Conservation (phyloP, 2,329 filamentous ascomycete genomes). For the Aspergillus intermedius region DNA sequence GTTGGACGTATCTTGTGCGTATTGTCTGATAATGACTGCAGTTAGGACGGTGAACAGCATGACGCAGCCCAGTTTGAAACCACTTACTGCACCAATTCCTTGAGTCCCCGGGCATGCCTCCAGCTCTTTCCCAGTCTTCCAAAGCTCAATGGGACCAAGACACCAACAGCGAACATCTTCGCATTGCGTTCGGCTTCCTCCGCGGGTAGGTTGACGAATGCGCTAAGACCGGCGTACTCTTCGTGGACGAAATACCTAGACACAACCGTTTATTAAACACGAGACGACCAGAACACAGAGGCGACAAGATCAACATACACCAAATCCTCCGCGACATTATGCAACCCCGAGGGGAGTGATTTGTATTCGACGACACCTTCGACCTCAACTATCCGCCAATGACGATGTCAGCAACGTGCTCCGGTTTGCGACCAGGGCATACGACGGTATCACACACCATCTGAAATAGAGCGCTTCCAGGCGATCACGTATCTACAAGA, state of each 20-base stretch:
- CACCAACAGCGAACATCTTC: conserved; percentile 84
- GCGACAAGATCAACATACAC: conserved; percentile 38
- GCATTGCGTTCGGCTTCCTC: conserved; percentile 77
- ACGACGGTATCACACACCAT: conserved; percentile 45
- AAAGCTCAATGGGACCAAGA: conserved; percentile 77
- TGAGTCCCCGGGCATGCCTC: conserved; percentile 73
- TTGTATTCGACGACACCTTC: conserved; percentile 94
- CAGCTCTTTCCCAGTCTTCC: conserved; percentile 82
- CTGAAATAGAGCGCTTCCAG: conserved; percentile 70
- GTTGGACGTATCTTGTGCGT: conserved; percentile 60
- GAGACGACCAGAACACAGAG: conserved; percentile 2
- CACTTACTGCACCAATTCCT: conserved; percentile 63
- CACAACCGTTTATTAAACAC: neutral
- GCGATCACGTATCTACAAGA: conserved; percentile 65
- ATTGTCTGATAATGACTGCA: conserved; percentile 28
- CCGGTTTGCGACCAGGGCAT: neutral
- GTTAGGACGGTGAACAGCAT: conserved; percentile 8
- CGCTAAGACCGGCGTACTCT: conserved; percentile 78
- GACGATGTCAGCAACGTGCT: conserved; percentile 11
- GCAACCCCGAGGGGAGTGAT: conserved; percentile 84
- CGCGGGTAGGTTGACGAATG: conserved; percentile 78
- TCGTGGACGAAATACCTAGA: conserved; percentile 87
- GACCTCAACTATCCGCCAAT: conserved; percentile 47
- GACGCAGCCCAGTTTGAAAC: neutral
- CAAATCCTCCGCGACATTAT: conserved; percentile 80